These are phyloP conservation scores for Elaeis guineensis DNA, from an alignment of 176 grass and related monocot genomes.

Conservation along the genomic window DNA sequence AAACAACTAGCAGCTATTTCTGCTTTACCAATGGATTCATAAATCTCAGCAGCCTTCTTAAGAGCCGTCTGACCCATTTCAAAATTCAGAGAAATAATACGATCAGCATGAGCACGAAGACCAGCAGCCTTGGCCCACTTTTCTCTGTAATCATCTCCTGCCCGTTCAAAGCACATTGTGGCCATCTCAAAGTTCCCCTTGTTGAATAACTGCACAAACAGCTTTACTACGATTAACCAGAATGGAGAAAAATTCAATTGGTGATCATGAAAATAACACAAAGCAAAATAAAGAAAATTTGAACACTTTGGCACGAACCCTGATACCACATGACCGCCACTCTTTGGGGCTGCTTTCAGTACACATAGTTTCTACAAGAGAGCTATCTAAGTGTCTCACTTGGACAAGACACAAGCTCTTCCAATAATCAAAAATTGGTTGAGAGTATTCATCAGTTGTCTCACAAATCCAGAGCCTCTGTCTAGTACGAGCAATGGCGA, in stretches of 20 bases:
- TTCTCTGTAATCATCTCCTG: constrained; percentile 54
- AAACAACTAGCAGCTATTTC: constrained; percentile 70
- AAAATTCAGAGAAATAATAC: constrained; percentile 30
- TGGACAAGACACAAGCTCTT: constrained; percentile 74
- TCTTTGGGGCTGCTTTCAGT: constrained; percentile 59
- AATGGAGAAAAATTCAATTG: constrained; percentile 1
- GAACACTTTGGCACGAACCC: constrained; percentile 35
- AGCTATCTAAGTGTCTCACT: constrained; percentile 52
- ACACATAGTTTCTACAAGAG: constrained; percentile 53
- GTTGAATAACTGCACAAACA: constrained; percentile 49
- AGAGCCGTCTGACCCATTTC: constrained; percentile 37
- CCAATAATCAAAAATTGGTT: constrained; percentile 83
- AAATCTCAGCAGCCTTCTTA: constrained; percentile 63
- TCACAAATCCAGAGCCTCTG: constrained; percentile 94
- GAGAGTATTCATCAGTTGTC: constrained; percentile 51
- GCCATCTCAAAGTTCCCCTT: constrained; percentile 83
- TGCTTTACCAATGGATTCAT: constrained; percentile 56
- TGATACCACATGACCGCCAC: constrained; percentile 62
- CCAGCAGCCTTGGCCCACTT: constrained; percentile 80
- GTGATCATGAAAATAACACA: not conserved
- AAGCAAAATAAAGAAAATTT: not conserved
- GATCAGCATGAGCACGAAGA: constrained; percentile 54
- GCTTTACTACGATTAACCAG: not conserved
- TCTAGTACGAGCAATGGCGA: constrained; percentile 76
- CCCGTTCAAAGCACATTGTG: constrained; percentile 78